Conservation (phyloP, 768 basidiomycete species). For the Pulveroboletus sp. region DNA sequence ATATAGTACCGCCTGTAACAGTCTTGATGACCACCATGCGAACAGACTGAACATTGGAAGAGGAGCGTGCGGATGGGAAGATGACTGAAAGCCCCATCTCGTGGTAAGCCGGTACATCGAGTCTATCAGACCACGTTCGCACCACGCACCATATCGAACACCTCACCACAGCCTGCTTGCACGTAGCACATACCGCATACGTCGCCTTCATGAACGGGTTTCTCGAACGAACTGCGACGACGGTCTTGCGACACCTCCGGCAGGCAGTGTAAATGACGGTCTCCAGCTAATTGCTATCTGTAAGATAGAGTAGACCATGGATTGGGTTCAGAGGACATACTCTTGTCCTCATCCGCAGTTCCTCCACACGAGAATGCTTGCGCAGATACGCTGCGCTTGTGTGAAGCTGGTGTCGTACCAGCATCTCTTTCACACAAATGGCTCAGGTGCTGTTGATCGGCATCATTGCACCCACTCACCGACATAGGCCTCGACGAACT, state of each 20-base stretch:
- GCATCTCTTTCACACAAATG: conserved; percentile 43
- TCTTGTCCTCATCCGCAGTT: conserved; percentile 48
- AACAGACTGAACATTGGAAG: conserved; percentile 71
- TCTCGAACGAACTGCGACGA: conserved; percentile 36
- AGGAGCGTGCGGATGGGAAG: conserved; percentile 68
- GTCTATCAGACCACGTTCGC: conserved; percentile 18
- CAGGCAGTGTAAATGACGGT: conserved; percentile 70
- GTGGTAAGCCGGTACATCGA: neutral
- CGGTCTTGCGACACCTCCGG: conserved; percentile 62
- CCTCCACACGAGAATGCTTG: conserved; percentile 51
- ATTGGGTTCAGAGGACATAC: conserved; percentile 32
- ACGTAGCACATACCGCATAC: conserved; percentile 53
- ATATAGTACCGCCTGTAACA: conserved; percentile 71
- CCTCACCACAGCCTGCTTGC: conserved; percentile 41
- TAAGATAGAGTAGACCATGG: neutral
- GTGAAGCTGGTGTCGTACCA: conserved; percentile 58
- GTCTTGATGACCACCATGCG: conserved; percentile 76
- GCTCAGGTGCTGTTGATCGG: neutral
- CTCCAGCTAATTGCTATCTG: conserved; percentile 45
- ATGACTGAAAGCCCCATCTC: conserved; percentile 41
- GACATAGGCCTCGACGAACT: conserved; percentile 68
- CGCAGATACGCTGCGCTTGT: conserved; percentile 71
- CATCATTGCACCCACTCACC: conserved; percentile 40
- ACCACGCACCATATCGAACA: conserved; percentile 71
- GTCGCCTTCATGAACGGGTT: conserved; percentile 34